Evolutionary conservation across 257 asterid species (phyloP).

Genomic region (Scutellaria barbata): DNA sequence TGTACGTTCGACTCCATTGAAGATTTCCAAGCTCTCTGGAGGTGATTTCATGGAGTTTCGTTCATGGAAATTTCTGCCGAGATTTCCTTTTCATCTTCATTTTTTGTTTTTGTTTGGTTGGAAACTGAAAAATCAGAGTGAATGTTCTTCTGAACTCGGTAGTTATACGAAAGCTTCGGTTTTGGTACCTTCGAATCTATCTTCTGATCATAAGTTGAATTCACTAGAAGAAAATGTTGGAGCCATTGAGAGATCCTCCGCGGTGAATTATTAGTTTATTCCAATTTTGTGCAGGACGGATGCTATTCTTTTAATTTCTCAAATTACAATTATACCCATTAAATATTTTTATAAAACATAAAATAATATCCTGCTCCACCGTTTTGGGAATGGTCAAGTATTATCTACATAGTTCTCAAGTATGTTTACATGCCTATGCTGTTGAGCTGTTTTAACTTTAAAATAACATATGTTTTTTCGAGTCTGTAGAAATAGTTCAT

Average conservation of each 20-base stretch:
- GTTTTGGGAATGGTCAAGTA: not conserved
- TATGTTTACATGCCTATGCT: not conserved
- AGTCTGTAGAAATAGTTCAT: too few species aligned
- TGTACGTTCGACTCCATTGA: slow-evolving; percentile 40
- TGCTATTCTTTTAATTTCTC: not conserved
- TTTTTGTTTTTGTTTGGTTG: not conserved
- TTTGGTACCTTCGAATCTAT: slow-evolving; percentile 24
- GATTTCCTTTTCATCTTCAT: not conserved
- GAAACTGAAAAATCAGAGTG: not conserved
- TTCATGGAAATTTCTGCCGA: not conserved
- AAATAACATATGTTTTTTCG: too few species aligned
- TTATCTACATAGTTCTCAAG: slow-evolving; percentile 7
- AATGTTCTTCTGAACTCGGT: slow-evolving; percentile 12
- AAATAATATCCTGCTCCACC: not conserved
- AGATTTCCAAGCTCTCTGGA: slow-evolving; percentile 37
- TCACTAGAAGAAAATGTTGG: not conserved
- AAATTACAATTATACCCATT: not conserved
- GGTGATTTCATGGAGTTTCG: slow-evolving; percentile 41
- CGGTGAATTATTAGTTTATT: slow-evolving; percentile 10
- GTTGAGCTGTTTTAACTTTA: slow-evolving; percentile 3
- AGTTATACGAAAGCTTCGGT: slow-evolving; percentile 25
- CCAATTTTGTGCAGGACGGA: not conserved
- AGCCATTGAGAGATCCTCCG: slow-evolving; percentile 6
- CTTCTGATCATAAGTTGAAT: not conserved
- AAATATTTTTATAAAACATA: not conserved